A percentile compares a stretch with the other conserved stretches of the same genome.
Conservation (phyloP, 495 filamentous ascomycete genomes). For the Pseudevernia furfuracea region DNA sequence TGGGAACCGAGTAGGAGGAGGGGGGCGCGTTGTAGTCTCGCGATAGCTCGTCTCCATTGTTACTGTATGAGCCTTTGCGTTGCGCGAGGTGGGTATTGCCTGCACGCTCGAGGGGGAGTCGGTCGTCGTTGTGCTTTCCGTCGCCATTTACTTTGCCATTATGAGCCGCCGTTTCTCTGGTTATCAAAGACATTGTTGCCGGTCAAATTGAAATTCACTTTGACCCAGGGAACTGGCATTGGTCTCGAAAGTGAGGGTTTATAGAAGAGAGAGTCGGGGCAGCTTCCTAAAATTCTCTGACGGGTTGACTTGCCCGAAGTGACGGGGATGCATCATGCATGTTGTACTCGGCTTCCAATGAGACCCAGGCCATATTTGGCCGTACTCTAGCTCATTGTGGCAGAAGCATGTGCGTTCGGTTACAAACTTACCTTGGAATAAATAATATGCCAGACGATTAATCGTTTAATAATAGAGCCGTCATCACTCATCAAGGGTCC, state of each 20-base stretch:
- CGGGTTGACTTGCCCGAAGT: not conserved
- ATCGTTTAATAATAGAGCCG: no score
- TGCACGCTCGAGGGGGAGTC: not conserved
- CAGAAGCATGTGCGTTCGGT: not conserved
- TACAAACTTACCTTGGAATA: no score
- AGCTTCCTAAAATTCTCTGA: not conserved
- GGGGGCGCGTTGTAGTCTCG: conserved; percentile 24
- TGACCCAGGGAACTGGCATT: not conserved
- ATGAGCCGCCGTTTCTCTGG: conserved; percentile 17
- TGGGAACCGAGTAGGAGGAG: conserved; percentile 25
- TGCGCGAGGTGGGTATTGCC: conserved; percentile 10
- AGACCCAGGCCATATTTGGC: not conserved
- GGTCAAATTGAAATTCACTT: no score
- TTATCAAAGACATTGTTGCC: conserved; percentile 19
- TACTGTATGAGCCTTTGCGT: conserved; percentile 10
- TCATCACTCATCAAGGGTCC: no score
- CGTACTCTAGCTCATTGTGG: not conserved
- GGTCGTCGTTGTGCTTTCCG: not conserved
- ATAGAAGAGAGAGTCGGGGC: not conserved
- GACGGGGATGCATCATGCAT: conserved; percentile 2
- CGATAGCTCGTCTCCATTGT: conserved; percentile 21
- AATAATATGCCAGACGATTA: not conserved
- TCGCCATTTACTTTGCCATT: conserved; percentile 12
- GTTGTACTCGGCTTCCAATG: not conserved
- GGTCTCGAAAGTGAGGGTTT: not conserved